These are phyloP conservation scores for Turritis glabra DNA, from an alignment of 345 rosid genomes.

Conservation along the genomic window DNA sequence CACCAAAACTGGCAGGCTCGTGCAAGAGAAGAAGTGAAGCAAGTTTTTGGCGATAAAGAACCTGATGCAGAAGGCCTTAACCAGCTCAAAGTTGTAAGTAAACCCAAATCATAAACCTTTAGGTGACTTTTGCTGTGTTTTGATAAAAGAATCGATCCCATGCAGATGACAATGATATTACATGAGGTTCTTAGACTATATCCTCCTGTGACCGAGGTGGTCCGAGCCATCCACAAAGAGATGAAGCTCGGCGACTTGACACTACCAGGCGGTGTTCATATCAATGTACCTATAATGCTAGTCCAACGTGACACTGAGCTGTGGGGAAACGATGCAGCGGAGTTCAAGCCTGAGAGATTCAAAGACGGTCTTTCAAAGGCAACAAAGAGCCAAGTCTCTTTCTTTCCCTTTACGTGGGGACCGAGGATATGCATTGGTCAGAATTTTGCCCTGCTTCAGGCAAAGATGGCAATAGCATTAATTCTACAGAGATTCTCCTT, in stretches of 20 bases:
- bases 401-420: conserved; percentile 36
- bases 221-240: conserved; percentile 35
- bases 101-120: too few species aligned
- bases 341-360: conserved; percentile 61
- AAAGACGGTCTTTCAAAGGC: conserved; percentile 51
- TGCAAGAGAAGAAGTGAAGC: too few species aligned
- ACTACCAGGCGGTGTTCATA: conserved; percentile 37
- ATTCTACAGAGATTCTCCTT: conserved; percentile 52
- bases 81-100: too few species aligned
- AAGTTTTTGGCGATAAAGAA: too few species aligned
- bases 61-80: too few species aligned
- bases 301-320: conserved; percentile 50
- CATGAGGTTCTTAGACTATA: conserved; percentile 38
- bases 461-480: conserved; percentile 49
- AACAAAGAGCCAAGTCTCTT: conserved; percentile 45
- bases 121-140: too few species aligned
- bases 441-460: conserved; percentile 55
- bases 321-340: conserved; percentile 61
- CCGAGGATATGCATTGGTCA: conserved; percentile 56
- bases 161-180: conserved; percentile 37
- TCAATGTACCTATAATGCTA: conserved; percentile 31
- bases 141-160: neutral
- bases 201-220: conserved; percentile 6
- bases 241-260: conserved; percentile 45
- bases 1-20: too few species aligned